phyloP scores from a whole-genome alignment of 441 rosid species.

The Adansonia rubrostipa region DNA sequence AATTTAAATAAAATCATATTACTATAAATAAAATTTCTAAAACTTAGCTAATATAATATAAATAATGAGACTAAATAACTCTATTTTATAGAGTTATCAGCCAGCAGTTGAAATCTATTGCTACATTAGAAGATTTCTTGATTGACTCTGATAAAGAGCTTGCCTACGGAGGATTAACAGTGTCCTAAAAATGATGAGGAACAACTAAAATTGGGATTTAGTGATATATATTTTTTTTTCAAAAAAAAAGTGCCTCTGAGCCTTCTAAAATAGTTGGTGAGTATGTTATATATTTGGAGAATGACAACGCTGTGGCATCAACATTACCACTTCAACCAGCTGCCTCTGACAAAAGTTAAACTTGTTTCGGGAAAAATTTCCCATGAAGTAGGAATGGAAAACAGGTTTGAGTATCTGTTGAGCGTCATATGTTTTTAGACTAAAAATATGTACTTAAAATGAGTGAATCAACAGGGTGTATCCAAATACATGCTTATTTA shows the following conservation, averaged over 20 bases:
- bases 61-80: no score
- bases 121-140: slow-evolving; percentile 60
- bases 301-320: slow-evolving; percentile 12
- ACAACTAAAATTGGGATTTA: slow-evolving; percentile 27
- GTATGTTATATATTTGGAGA: slow-evolving; percentile 11
- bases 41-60: no score
- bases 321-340: slow-evolving; percentile 12
- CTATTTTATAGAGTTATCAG: no score
- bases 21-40: no score
- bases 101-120: slow-evolving; percentile 61
- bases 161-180: slow-evolving; percentile 29
- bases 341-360: not conserved
- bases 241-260: not conserved
- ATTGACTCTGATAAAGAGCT: slow-evolving; percentile 45
- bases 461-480: slow-evolving; percentile 19
- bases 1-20: no score
- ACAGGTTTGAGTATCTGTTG: not conserved
- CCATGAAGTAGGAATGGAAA: slow-evolving; percentile 34
- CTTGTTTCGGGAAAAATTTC: slow-evolving; percentile 23
- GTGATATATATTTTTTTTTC: slow-evolving; percentile 23
- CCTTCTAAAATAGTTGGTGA: slow-evolving; percentile 21
- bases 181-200: slow-evolving; percentile 20
- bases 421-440: slow-evolving; percentile 8
- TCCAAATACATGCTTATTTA: not conserved
- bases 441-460: not conserved